These are phyloP conservation scores for Neurospora tetrasperma DNA, from an alignment of 495 filamentous ascomycete genomes.

Conservation along the genomic window DNA sequence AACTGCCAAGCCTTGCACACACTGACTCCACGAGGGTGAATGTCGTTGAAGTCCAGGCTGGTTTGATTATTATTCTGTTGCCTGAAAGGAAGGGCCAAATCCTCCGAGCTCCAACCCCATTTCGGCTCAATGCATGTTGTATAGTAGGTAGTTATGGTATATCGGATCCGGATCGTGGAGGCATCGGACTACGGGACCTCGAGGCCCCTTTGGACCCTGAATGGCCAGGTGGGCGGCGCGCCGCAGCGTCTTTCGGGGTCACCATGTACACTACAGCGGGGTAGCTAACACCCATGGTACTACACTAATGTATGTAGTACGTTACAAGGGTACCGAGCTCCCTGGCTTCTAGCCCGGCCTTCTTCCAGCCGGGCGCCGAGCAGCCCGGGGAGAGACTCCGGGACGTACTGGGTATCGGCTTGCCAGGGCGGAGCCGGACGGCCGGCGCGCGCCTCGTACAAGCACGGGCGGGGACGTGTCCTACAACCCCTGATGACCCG, in stretches of 20 bases:
- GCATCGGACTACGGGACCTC: background rate
- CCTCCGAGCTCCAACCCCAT: no score
- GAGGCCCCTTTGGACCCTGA: background rate
- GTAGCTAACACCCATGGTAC: background rate
- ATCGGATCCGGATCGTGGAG: background rate
- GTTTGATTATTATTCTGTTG: no score
- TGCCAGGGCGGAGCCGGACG: background rate
- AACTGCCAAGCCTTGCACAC: no score
- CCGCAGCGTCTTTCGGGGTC: background rate
- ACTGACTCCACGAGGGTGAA: no score
- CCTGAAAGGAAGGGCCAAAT: no score
- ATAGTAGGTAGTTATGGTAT: no score
- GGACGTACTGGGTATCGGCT: background rate
- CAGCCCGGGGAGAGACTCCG: background rate
- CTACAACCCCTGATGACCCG: background rate
- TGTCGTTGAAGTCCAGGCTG: no score
- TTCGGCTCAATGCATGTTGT: no score
- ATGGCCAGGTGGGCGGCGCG: background rate
- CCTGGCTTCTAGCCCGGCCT: background rate
- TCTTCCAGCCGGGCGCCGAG: background rate
- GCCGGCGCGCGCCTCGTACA: background rate
- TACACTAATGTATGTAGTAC: background rate
- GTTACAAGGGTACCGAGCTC: background rate
- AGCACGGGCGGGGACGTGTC: background rate
- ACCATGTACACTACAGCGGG: background rate